Conservation (phyloP, 805 yeast species). For the Saccharomycopsis oosterbeekiorum region DNA sequence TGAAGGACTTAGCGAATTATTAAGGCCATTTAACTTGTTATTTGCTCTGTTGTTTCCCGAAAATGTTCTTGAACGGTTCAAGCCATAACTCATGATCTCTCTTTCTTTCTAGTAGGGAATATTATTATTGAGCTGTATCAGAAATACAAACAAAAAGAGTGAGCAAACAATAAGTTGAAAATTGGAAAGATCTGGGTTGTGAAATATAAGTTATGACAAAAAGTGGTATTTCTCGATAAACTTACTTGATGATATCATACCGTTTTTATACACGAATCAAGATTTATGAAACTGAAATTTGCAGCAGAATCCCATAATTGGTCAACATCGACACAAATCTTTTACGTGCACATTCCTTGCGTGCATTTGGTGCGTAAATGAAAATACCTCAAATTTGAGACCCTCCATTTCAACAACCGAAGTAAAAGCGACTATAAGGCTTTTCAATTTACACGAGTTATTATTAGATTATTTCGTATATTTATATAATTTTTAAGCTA, state of each 20-base stretch:
- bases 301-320: not conserved
- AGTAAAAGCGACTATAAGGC: not conserved
- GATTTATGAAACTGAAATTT: not conserved
- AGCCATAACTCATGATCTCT: not conserved
- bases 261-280: not conserved
- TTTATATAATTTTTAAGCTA: too few species aligned
- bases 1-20: not conserved
- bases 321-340: not conserved
- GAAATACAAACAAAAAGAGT: not conserved
- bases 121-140: not conserved
- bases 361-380: too few species aligned
- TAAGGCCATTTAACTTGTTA: not conserved
- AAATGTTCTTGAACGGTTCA: not conserved
- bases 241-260: not conserved
- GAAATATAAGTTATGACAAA: not conserved
- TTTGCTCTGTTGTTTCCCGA: not conserved
- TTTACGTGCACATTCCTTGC: not conserved
- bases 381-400: not conserved
- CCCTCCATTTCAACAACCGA: not conserved
- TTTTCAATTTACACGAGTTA: not conserved
- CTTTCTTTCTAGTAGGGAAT: not conserved
- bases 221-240: not conserved
- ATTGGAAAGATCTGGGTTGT: not conserved
- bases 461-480: too few species aligned
- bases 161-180: not conserved